Conservation (phyloP, 2,329 filamentous ascomycete genomes). For the Zalaria obscura region DNA sequence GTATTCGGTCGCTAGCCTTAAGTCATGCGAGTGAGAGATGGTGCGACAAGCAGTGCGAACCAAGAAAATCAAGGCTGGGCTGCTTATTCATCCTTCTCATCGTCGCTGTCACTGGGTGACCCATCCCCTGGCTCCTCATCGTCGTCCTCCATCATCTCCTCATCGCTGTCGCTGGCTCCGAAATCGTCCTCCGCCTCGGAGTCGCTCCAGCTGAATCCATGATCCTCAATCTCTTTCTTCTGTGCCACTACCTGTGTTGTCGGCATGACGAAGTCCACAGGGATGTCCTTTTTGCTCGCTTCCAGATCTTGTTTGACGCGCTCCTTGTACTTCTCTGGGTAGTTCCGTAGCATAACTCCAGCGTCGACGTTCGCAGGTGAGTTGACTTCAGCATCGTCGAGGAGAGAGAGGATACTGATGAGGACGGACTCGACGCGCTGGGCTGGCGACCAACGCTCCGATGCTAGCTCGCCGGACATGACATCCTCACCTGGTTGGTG, state of each 20-base stretch:
- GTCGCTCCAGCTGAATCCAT: constrained; percentile 57
- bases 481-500: constrained; percentile 84
- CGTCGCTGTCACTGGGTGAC: constrained; percentile 41
- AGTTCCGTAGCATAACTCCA: constrained; percentile 68
- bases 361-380: constrained; percentile 94
- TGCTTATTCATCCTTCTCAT: constrained; percentile 29
- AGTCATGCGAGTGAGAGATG: no score
- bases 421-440: constrained; percentile 92
- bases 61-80: not conserved
- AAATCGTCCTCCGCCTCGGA: constrained; percentile 52
- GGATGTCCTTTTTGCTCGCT: constrained; percentile 64
- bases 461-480: constrained; percentile 79
- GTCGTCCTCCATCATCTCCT: constrained; percentile 35
- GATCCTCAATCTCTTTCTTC: constrained; percentile 40
- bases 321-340: constrained; percentile 53
- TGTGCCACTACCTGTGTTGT: constrained; percentile 47
- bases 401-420: constrained; percentile 76
- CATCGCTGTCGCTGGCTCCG: constrained; percentile 52
- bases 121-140: constrained; percentile 48
- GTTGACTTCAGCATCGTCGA: constrained; percentile 87
- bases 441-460: constrained; percentile 86
- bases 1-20: no score
- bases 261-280: constrained; percentile 68
- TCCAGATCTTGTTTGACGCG: constrained; percentile 58
- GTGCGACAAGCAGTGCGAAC: no score